Percentiles rank a stretch among this genome's conserved stretches.
These are phyloP conservation scores for Furcasterigmium sp. DNA, from an alignment of 2,329 filamentous ascomycete genomes.

Conservation along the genomic window DNA sequence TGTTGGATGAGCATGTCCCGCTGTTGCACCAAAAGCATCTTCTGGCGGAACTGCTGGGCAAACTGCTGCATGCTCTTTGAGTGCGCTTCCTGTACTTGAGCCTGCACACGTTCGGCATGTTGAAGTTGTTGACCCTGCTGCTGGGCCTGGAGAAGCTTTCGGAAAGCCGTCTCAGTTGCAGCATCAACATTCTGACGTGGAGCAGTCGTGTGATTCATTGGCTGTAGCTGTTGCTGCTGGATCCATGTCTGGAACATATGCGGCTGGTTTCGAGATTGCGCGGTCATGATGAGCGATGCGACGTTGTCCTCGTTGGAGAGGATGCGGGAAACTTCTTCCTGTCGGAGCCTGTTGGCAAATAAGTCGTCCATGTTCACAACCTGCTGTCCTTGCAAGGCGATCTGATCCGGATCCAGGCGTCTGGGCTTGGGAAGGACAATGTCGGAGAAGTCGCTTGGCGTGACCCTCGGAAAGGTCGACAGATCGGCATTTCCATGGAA, in stretches of 20 bases:
- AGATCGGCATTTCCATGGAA: background rate
- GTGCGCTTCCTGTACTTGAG: background rate
- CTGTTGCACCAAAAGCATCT: background rate
- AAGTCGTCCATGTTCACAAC: background rate
- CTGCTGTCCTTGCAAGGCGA: background rate
- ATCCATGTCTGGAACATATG: background rate
- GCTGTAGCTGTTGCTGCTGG: background rate
- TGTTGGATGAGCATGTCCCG: background rate
- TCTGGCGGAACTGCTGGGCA: background rate
- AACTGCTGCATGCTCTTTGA: background rate
- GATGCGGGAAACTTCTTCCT: background rate
- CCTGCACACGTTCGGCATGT: background rate
- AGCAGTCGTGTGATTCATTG: background rate
- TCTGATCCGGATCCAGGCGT: background rate
- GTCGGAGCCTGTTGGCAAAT: background rate
- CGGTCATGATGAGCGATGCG: background rate
- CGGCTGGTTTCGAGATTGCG: background rate
- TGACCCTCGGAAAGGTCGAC: background rate
- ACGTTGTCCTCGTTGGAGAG: slow-evolving; percentile 1
- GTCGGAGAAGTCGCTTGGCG: background rate
- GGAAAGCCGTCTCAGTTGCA: background rate
- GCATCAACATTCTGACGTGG: background rate
- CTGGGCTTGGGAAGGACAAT: background rate
- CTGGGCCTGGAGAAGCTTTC: background rate
- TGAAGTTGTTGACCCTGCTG: background rate